These are phyloP conservation scores for Cydonia oblonga DNA, from an alignment of 331 rosid genomes.

Conservation along the genomic window DNA sequence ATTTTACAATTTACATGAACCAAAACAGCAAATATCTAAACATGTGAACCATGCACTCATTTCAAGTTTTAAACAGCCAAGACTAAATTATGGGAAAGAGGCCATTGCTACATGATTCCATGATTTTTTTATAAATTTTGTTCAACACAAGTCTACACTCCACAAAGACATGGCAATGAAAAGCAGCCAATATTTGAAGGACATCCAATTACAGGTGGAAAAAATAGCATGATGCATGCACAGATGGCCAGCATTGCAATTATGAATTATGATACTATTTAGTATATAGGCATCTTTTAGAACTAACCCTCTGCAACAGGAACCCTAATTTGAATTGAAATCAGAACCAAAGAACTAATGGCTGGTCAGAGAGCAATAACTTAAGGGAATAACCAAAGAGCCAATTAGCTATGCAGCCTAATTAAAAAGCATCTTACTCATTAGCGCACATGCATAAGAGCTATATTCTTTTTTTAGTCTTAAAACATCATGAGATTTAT, in stretches of 20 bases:
- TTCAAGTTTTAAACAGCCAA: not conserved
- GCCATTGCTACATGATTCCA: not conserved
- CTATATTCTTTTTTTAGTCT: too few species aligned
- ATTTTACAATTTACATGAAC: slow-evolving; percentile 3
- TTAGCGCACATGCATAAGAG: not conserved
- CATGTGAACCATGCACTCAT: not conserved
- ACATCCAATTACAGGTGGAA: not conserved
- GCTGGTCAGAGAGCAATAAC: not conserved
- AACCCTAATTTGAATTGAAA: not conserved
- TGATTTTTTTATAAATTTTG: not conserved
- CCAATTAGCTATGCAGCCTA: not conserved
- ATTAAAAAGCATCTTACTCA: not conserved
- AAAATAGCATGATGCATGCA: not conserved
- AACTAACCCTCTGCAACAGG: not conserved
- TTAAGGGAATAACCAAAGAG: not conserved
- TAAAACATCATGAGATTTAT: not conserved
- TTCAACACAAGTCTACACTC: not conserved
- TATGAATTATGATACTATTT: not conserved
- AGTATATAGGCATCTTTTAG: not conserved
- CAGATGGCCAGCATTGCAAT: not conserved
- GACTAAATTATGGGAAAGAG: not conserved
- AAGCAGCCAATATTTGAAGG: not conserved
- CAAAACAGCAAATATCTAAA: not conserved
- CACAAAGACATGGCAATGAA: not conserved
- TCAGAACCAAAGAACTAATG: not conserved